Evolutionary conservation across 345 rosid genomes (phyloP), one percentile per base, ranked within the genome.

Genomic region (Mercurialis annua): DNA sequence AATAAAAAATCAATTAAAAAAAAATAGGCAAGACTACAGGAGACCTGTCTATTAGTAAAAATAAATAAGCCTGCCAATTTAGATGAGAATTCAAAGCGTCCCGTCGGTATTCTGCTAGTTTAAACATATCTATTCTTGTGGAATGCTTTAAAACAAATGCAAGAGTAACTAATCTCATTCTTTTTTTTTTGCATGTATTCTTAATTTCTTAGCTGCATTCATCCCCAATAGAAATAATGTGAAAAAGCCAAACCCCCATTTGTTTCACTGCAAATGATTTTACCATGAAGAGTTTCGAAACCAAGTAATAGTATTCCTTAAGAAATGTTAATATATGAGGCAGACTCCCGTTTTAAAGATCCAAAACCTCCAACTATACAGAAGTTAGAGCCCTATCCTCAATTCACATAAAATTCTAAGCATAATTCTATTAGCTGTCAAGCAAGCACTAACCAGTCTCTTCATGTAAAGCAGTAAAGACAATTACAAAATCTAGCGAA

Each of bases 11-110:
- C 27, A 52, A 52, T 20, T 43, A 2, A 53, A 17, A 42, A 54
- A 10, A 59, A 18, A 24, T 40, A 33, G 42, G 31, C 64, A 60
- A 16, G 30, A 24, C 1, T 26, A 62, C 18, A 20, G 44, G 26
- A 18, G 14, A 59, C 48, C 38, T 55, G 1, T 55, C n/a, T 16
- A 57, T 27, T 24, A 64, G 23, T 42, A 53, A 59, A 8, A 44
- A 66, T 15, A 17, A 38, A 59, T 38, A 59, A 70, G 59, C n/a
- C n/a, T n/a, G n/a, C n/a, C 33, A 15, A 68, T 47, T 20, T 16
- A 23, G 44, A 49, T 71, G 50, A 57, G 40, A 65, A 69, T 3
- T 49, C 43, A 36, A 51, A 24, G 47, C 44, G 9, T 27, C 59
- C 21, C 15, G 1, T 4, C 30, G 5, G 56, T 52, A n/a, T 49